Evolutionary conservation across 1,139 yeast species (phyloP).

Genomic region (Candida buenavistaensis): DNA sequence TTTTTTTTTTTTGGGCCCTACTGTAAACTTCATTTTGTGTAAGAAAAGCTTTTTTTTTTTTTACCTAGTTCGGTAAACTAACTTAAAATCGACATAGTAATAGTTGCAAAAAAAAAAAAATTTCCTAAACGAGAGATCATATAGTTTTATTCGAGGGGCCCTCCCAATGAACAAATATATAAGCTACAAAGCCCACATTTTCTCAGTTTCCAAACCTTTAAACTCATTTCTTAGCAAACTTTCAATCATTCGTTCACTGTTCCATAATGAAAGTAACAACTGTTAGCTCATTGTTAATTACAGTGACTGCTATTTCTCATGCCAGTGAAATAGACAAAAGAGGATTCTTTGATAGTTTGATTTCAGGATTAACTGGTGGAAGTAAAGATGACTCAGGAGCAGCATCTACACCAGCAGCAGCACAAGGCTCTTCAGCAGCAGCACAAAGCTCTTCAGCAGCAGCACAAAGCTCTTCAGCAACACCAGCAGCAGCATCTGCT

Average conservation of each 20-base stretch:
- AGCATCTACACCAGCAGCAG: conserved; percentile 11
- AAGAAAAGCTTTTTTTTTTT: too few relatives aligned
- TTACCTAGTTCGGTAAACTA: too few relatives aligned
- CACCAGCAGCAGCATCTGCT: neutral
- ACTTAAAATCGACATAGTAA: too few relatives aligned
- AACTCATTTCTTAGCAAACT: neutral
- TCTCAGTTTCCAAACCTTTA: too few relatives aligned
- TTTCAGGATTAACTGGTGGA: conserved; percentile 10
- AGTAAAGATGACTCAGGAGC: conserved; percentile 8
- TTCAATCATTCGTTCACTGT: conserved; percentile 8
- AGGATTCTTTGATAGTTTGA: conserved; percentile 18
- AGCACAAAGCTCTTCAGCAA: conserved; percentile 5
- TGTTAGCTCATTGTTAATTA: conserved; percentile 11
- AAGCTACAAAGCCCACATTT: conserved; percentile 3
- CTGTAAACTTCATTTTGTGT: too few relatives aligned
- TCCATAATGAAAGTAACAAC: conserved; percentile 12
- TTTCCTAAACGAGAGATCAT: too few relatives aligned
- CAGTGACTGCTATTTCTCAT: conserved; percentile 12
- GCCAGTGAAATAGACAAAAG: conserved; percentile 13
- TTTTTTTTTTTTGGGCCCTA: neutral
- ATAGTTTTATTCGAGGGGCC: neutral
- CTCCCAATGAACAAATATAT: conserved; percentile 7
- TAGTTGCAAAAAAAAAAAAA: too few relatives aligned
- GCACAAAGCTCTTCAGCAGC: conserved; percentile 9
- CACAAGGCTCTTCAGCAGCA: conserved; percentile 10